Base-by-base conservation (phyloP, 1,284 basidiomycete genomes). In the Puccinia brachypodii region DNA sequence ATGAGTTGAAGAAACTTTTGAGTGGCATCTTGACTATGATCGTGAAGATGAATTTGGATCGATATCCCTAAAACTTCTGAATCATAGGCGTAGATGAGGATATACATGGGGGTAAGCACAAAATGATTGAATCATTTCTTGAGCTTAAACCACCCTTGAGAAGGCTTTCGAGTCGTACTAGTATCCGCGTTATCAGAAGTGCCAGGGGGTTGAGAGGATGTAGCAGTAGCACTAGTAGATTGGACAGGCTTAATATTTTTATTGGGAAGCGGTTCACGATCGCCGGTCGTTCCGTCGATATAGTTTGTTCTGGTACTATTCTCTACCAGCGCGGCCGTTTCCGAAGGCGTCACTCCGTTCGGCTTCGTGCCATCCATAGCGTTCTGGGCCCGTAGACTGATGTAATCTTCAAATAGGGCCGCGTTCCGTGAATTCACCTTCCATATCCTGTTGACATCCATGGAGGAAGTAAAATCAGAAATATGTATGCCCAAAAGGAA, bases 371-470 rank as follows among this genome's bases (percentile, higher is more conserved):
- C 25, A 22, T 72, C 77, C 25, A 72, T 16, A 11, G 53, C 56
- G 33, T 31, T 14, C 16, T 80, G 28, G 36, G 50, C 77, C 3
- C 77, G 31, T 40, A 69, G 33, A 1, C 62, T 60, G 11, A 81
- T 44, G 31, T 66, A 81, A 71, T 81, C 79, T 68, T 81, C 79
- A 38, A 81, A 79, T 71, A 87, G 78, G 56, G 84, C 85, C 3
- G 85, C 86, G 68, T 86, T 87, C 40, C 86, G 83, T 64, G 83
- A 85, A 73, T 87, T 87, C 25, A 85, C 85, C 75, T 84, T 85
- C 85, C 85, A 87, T 28, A 84, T 84, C 1, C 79, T 81, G 62
- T 9, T 19, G 28, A 50, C 1, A 50, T 33, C 47, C 31, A 42
- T 22, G 7, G 3, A 44, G 25, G 14, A 40, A 7, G 7, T 4